Percentiles rank a stretch among this genome's conserved stretches.
phyloP scores from a whole-genome alignment of 2,329 filamentous ascomycete species.

The Phaeosphaeria sp. region DNA sequence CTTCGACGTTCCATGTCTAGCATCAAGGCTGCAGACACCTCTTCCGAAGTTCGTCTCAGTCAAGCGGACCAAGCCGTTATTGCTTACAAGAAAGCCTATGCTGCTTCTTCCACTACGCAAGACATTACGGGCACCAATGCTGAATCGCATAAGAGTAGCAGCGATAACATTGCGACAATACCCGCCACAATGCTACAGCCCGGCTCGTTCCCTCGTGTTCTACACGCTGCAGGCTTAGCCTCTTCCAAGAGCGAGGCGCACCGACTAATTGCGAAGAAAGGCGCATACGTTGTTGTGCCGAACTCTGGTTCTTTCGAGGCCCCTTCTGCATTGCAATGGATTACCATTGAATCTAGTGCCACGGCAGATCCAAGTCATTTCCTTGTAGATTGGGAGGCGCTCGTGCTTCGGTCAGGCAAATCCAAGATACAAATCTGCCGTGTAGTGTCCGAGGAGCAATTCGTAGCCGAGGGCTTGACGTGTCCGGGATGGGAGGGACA shows the following conservation, averaged over 20 bases:
- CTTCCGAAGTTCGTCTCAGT: constrained; percentile 2
- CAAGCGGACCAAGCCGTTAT: constrained; percentile 21
- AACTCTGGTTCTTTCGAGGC: constrained; percentile 52
- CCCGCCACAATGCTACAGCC: constrained; percentile 63
- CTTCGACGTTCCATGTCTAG: constrained; percentile 27
- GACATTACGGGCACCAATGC: constrained; percentile 10
- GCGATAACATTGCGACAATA: constrained; percentile 64
- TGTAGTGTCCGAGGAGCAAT: constrained; percentile 62
- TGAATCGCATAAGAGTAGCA: constrained; percentile 51
- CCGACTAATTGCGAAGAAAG: constrained; percentile 62
- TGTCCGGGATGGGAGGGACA: background rate
- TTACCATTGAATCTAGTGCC: constrained; percentile 66
- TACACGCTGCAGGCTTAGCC: constrained; percentile 66
- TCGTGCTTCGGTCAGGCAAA: constrained; percentile 36
- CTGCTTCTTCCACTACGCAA: constrained; percentile 21
- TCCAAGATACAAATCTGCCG: constrained; percentile 26
- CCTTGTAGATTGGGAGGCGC: constrained; percentile 61
- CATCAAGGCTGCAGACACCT: constrained; percentile 4
- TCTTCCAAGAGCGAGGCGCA: constrained; percentile 64
- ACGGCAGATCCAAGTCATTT: constrained; percentile 64
- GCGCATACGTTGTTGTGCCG: constrained; percentile 62
- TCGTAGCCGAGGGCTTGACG: constrained; percentile 27
- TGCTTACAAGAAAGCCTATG: constrained; percentile 36
- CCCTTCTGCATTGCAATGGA: constrained; percentile 63
- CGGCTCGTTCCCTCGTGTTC: constrained; percentile 64